Conservation (phyloP, 140 eudicot genomes). For the Cichorium intybus region DNA sequence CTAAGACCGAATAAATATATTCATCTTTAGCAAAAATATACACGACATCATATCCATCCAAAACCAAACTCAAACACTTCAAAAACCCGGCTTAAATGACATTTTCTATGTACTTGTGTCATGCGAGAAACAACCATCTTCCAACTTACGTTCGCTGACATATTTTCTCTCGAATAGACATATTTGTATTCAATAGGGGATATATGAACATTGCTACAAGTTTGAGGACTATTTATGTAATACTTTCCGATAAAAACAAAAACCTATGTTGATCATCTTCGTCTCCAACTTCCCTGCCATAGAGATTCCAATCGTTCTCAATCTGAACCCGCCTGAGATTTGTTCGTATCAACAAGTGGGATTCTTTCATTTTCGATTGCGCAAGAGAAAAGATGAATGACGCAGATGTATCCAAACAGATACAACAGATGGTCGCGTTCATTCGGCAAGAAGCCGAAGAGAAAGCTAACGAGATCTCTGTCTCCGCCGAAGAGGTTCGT, state of each 20-base stretch:
- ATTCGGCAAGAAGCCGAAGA: conserved; percentile 71
- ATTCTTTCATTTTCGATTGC: background rate
- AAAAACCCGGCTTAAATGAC: no score
- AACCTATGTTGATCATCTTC: background rate
- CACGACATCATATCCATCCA: no score
- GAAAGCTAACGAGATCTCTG: conserved; percentile 67
- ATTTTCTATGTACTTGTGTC: no score
- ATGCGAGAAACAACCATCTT: background rate
- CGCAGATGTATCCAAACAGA: conserved; percentile 62
- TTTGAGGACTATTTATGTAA: background rate
- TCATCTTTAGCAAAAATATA: no score
- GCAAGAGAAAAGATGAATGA: conserved; percentile 45
- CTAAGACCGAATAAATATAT: no score
- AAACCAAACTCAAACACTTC: no score
- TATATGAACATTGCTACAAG: background rate
- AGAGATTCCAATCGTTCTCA: background rate
- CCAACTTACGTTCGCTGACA: no score
- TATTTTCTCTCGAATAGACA: background rate
- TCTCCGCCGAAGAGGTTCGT: conserved; percentile 55
- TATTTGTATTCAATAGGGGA: background rate
- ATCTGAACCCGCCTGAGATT: conserved; percentile 23
- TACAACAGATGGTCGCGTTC: conserved; percentile 69
- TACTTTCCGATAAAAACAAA: background rate
- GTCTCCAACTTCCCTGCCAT: conserved; percentile 7
- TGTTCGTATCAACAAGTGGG: background rate